These are phyloP conservation scores for Monascus ruber DNA, from an alignment of 2,329 filamentous ascomycete species.

Conservation along the genomic window DNA sequence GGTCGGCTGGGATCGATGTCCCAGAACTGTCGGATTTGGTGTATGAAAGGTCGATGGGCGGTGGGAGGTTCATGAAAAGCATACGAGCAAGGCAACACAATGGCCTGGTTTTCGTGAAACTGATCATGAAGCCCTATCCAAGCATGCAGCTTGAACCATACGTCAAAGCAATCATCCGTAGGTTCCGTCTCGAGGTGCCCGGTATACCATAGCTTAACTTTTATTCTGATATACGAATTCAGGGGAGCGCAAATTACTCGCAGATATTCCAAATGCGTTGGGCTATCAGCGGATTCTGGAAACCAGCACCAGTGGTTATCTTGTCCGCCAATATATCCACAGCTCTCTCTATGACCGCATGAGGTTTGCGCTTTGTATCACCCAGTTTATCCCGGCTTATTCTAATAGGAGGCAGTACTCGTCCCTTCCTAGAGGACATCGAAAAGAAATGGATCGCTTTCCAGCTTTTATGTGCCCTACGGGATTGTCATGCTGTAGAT, in stretches of 20 bases:
- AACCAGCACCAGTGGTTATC: slow-evolving; percentile 80
- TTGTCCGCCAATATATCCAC: slow-evolving; percentile 90
- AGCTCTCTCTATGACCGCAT: slow-evolving; percentile 95
- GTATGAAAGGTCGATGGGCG: slow-evolving; percentile 86
- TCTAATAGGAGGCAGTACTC: slow-evolving; percentile 50
- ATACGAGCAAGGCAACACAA: slow-evolving; percentile 83
- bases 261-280: slow-evolving; percentile 80
- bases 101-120: slow-evolving; percentile 86
- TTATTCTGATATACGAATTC: background rate
- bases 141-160: slow-evolving; percentile 71
- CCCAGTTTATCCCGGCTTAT: no score
- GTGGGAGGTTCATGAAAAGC: slow-evolving; percentile 91
- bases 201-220: background rate
- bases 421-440: slow-evolving; percentile 91
- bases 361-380: slow-evolving; percentile 30
- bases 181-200: slow-evolving; percentile 17
- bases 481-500: slow-evolving; percentile 80
- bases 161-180: slow-evolving; percentile 63
- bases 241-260: slow-evolving; percentile 70
- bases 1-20: slow-evolving; percentile 85
- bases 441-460: slow-evolving; percentile 99
- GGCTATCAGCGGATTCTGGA: slow-evolving; percentile 85
- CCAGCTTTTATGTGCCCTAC: slow-evolving; percentile 80
- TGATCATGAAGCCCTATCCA: slow-evolving; percentile 83
- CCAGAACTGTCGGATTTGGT: slow-evolving; percentile 81